phyloP scores from a whole-genome alignment of 305 asterid species.

The Stenogyne calaminthoides region DNA sequence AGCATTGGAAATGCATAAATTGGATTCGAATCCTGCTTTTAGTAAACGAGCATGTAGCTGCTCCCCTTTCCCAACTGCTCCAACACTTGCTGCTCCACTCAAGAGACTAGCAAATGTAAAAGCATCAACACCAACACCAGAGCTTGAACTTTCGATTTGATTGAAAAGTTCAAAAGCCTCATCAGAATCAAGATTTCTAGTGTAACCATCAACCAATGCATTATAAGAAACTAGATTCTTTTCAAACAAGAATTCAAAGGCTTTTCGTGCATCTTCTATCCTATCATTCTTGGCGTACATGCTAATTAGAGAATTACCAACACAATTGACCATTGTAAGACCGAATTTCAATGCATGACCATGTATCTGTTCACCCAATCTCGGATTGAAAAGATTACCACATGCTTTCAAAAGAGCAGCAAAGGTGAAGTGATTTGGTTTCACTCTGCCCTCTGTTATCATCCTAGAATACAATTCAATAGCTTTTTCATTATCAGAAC shows the following conservation, averaged over 20 bases:
- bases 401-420: constrained; percentile 78
- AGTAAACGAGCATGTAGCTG: constrained; percentile 75
- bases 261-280: constrained; percentile 72
- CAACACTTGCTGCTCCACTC: constrained; percentile 92
- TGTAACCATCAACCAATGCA: constrained; percentile 59
- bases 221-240: constrained; percentile 79
- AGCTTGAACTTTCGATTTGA: constrained; percentile 45
- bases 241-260: constrained; percentile 73
- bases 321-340: constrained; percentile 59
- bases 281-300: constrained; percentile 70
- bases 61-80: constrained; percentile 89
- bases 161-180: constrained; percentile 60
- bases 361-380: constrained; percentile 60
- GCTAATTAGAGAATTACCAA: constrained; percentile 79
- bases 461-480: constrained; percentile 60
- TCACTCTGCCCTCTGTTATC: constrained; percentile 60
- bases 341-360: constrained; percentile 69
- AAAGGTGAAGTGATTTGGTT: constrained; percentile 83
- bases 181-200: constrained; percentile 42
- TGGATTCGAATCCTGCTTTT: constrained; percentile 59
- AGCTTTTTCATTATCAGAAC: constrained; percentile 49
- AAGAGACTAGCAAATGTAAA: constrained; percentile 84
- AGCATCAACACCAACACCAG: constrained; percentile 55
- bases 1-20: constrained; percentile 65
- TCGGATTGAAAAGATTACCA: constrained; percentile 52